Evolutionary conservation across 805 yeast species (phyloP).

Genomic region (Pichia paraexigua): DNA sequence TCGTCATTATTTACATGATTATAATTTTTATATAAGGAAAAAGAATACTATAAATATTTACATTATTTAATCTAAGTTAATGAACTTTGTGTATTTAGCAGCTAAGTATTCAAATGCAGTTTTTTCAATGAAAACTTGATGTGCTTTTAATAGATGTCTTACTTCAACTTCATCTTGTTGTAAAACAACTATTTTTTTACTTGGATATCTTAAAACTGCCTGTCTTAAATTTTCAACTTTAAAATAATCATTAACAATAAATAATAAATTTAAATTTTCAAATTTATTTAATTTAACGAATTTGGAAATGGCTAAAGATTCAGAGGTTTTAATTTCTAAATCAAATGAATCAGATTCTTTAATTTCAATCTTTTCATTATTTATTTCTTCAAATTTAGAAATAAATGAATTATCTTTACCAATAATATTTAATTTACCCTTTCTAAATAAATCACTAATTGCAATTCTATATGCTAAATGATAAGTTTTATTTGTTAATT

Average conservation of each 20-base stretch:
- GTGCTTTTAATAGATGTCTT: conserved; percentile 74
- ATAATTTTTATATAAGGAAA: not conserved
- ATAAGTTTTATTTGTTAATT: conserved; percentile 66
- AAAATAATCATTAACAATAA: conserved; percentile 48
- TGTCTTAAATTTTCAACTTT: conserved; percentile 46
- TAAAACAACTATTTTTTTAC: conserved; percentile 50
- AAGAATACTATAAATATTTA: not conserved
- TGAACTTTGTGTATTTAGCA: conserved; percentile 18
- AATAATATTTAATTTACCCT: conserved; percentile 62
- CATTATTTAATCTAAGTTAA: conserved; percentile 4
- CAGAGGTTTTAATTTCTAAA: conserved; percentile 24
- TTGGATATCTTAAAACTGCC: conserved; percentile 45
- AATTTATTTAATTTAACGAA: conserved; percentile 44
- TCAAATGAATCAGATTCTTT: conserved; percentile 21
- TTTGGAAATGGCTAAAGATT: conserved; percentile 23
- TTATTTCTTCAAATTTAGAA: conserved; percentile 3
- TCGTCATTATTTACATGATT: not conserved
- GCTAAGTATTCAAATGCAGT: conserved; percentile 61
- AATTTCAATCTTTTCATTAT: conserved; percentile 7
- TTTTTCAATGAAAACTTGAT: conserved; percentile 64
- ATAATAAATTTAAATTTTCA: conserved; percentile 48
- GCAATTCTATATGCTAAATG: conserved; percentile 74
- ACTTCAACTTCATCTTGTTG: conserved; percentile 76
- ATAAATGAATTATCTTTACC: conserved; percentile 36
- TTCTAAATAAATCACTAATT: conserved; percentile 68